Evolutionary conservation across 1,139 yeast species (phyloP).

Genomic region (Suhomyces panamericanus): DNA sequence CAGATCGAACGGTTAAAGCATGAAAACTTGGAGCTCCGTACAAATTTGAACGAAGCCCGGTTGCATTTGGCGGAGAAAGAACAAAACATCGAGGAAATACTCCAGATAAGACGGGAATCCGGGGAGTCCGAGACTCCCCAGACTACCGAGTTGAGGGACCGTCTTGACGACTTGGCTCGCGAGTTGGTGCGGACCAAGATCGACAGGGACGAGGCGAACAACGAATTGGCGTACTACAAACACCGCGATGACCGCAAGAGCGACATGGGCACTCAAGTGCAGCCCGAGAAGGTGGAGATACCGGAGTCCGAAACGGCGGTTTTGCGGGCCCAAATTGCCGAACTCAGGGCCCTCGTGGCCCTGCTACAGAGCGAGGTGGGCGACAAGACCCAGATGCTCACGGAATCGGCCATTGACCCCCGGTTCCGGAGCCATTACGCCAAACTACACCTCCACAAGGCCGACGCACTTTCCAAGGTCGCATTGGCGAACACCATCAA

Average conservation of each 20-base stretch:
- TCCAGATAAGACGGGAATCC: background rate
- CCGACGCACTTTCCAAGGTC: constrained; percentile 28
- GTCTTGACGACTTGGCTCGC: constrained; percentile 12
- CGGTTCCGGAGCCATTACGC: constrained; percentile 28
- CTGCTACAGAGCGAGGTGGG: constrained; percentile 11
- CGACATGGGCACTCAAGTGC: constrained; percentile 1
- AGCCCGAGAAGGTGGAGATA: background rate
- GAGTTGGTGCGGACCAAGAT: constrained; percentile 12
- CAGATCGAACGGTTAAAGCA: constrained; percentile 15
- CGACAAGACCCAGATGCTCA: constrained; percentile 9
- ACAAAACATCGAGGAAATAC: constrained; percentile 5
- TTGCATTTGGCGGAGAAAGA: constrained; percentile 18
- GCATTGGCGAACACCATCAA: constrained; percentile 34
- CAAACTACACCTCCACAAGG: constrained; percentile 28
- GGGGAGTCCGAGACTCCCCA: background rate
- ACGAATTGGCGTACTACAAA: constrained; percentile 13
- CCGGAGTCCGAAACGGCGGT: background rate
- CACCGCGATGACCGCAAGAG: background rate
- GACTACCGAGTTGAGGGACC: constrained; percentile 10
- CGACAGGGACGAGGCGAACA: constrained; percentile 11
- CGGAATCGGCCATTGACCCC: constrained; percentile 12
- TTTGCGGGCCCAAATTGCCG: background rate
- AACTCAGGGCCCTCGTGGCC: background rate
- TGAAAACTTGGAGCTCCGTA: constrained; percentile 19
- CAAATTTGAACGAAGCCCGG: constrained; percentile 18